Evolutionary conservation across 164 flowering plant genomes (phyloP), one percentile per base, ranked within the genome.

Genomic region (Berberis thunbergii): DNA sequence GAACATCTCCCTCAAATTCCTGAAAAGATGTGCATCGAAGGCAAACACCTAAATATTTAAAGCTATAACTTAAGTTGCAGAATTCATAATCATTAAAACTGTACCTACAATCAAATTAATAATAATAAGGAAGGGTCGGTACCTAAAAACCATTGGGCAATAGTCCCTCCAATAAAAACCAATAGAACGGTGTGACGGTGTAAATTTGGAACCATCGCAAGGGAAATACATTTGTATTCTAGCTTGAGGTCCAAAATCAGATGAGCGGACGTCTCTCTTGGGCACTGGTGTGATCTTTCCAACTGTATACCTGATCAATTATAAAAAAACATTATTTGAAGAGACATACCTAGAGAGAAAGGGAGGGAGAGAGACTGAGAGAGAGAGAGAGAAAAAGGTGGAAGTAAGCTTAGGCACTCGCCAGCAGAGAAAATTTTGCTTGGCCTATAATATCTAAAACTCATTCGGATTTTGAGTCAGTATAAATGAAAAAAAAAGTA

Each of bases 131-230:
- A 54, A 43, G 54, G 13, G 44, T 9, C 61, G 43, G 55, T 82
- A 95, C 99, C 99, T 91, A 79, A 95, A 91, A 62, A 88, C 97
- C 97, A 91, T 91, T 49, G 99, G 97, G 76, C 99, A 95, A 65
- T 91, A 91, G 67, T 95, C 99, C 72, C 88, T 91, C 99, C 99
- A 95, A 48, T 76, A 71, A 75, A 95, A 95, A 69, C 81, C 88
- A 60, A 86, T 59, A 26, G 97, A 91, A 65, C 73, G 56, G 75
- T 91, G 99, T 57, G 96, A 79, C 71, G 99, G 97, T 57, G 99
- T 95, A 71, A 84, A 76, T 65, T 81, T 83, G 63, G 99, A 91
- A 46, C 99, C 99, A 68, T 80, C 78, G 66, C 74, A 75, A 9
- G 97, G 97, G 61, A 95, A 95, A 71, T 80, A 87, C 97, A 91